Percentiles rank a stretch among this genome's conserved stretches.
Conservation (phyloP, 2,329 filamentous ascomycete species). For the Microdochium bolleyi region DNA sequence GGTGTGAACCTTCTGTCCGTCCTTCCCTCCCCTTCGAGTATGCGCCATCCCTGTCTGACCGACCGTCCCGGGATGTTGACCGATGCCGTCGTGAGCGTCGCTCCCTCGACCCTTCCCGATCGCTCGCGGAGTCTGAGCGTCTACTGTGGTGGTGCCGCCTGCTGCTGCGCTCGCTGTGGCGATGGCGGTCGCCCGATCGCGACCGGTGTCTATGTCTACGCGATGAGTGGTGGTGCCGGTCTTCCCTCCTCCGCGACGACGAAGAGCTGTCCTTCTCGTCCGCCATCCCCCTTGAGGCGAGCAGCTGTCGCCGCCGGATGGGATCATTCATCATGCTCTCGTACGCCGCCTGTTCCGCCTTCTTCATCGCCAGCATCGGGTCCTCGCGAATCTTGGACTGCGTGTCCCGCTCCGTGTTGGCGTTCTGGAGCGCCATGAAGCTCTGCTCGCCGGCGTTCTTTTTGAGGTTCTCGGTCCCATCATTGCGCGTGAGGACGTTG, state of each 20-base stretch:
- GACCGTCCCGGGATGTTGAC: conserved; percentile 19
- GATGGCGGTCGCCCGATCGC: conserved; percentile 19
- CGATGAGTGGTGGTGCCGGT: conserved; percentile 31
- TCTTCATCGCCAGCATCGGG: conserved; percentile 87
- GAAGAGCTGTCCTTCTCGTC: conserved; percentile 26
- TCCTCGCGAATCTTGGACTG: conserved; percentile 84
- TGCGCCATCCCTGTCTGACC: conserved; percentile 13
- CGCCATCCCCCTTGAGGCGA: conserved; percentile 53
- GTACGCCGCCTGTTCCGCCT: conserved; percentile 77
- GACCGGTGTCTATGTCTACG: conserved; percentile 27
- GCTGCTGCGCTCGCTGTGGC: conserved; percentile 11
- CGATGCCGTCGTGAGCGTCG: conserved; percentile 10
- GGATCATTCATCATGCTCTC: conserved; percentile 75
- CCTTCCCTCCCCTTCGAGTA: conserved; percentile 1
- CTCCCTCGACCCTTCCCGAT: conserved; percentile 26
- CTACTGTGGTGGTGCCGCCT: conserved; percentile 32
- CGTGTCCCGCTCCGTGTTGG: conserved; percentile 70
- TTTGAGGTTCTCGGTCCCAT: conserved; percentile 72
- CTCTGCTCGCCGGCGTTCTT: conserved; percentile 60
- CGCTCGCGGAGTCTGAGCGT: conserved; percentile 23
- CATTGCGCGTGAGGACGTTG: conserved; percentile 68
- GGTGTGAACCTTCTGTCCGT: conserved; percentile 8
- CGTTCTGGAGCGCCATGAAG: conserved; percentile 55
- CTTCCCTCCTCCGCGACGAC: conserved; percentile 29
- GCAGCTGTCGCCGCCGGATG: conserved; percentile 56